Conservation (phyloP, 495 filamentous ascomycete genomes). For the Talaromyces ruber region DNA sequence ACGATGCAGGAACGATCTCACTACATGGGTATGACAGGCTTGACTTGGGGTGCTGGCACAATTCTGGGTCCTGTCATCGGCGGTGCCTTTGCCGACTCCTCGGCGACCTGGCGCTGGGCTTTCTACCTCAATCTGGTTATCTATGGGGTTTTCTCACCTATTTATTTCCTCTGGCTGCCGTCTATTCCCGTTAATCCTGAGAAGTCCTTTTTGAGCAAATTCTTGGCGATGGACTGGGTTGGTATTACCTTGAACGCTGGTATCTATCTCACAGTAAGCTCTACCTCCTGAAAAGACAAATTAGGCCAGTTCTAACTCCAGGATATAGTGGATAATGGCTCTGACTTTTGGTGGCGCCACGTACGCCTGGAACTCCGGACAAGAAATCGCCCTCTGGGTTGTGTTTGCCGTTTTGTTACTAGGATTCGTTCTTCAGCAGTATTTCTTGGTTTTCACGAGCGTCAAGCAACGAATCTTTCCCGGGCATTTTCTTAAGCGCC, state of each 20-base stretch:
- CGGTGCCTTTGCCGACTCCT: conserved; percentile 37
- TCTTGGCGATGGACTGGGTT: conserved; percentile 10
- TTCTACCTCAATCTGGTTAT: conserved; percentile 59
- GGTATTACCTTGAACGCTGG: conserved; percentile 15
- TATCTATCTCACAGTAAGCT: conserved; percentile 9
- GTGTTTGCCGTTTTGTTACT: conserved; percentile 37
- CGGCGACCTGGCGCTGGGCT: conserved; percentile 46
- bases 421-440: conserved; percentile 40
- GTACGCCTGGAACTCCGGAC: conserved; percentile 28
- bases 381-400: conserved; percentile 41
- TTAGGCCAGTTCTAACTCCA: background rate
- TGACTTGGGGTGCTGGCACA: conserved; percentile 26
- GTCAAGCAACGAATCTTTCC: conserved; percentile 42
- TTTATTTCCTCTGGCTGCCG: conserved; percentile 43
- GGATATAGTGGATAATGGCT: conserved; percentile 8
- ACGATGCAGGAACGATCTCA: conserved; percentile 21
- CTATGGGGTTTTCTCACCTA: conserved; percentile 33
- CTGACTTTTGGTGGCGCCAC: conserved; percentile 18
- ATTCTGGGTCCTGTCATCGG: conserved; percentile 48
- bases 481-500: conserved; percentile 35
- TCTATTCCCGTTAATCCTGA: conserved; percentile 9
- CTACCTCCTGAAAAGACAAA: background rate
- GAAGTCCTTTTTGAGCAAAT: conserved; percentile 1
- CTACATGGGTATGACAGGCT: conserved; percentile 22
- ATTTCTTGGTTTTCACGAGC: conserved; percentile 41